Evolutionary conservation across 495 filamentous ascomycete species (phyloP).

Genomic region (Neurospora hispaniola): DNA sequence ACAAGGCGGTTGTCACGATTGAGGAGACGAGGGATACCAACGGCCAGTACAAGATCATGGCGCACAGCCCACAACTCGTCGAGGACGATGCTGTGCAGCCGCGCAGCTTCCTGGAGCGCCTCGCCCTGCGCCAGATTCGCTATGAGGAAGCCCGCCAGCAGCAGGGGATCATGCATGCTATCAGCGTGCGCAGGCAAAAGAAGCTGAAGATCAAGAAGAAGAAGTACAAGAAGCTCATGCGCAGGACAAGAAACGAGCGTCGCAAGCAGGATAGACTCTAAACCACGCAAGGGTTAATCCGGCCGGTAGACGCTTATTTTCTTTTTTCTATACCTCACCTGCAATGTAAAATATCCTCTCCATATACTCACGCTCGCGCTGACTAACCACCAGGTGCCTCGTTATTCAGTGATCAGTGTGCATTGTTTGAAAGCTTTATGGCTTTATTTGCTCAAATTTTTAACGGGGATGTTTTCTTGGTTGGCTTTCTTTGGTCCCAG

Average conservation of each 20-base stretch:
- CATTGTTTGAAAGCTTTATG: background rate
- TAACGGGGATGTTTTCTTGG: background rate
- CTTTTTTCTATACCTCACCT: background rate
- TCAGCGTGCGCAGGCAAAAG: slow-evolving; percentile 80
- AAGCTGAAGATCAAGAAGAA: slow-evolving; percentile 99
- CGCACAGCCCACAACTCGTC: slow-evolving; percentile 40
- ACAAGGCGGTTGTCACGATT: slow-evolving; percentile 73
- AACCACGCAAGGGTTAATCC: slow-evolving; percentile 4
- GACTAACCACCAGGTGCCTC: background rate
- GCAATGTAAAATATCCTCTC: background rate
- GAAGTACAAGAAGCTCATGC: slow-evolving; percentile 99
- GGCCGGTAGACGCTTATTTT: background rate
- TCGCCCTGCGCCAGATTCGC: slow-evolving; percentile 38
- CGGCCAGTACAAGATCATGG: slow-evolving; percentile 50
- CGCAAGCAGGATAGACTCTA: slow-evolving; percentile 66
- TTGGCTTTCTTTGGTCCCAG: background rate
- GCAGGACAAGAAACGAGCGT: slow-evolving; percentile 77
- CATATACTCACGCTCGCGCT: background rate
- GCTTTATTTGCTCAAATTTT: background rate
- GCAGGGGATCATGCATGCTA: slow-evolving; percentile 42
- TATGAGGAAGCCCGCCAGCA: slow-evolving; percentile 33
- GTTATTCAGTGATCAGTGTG: background rate
- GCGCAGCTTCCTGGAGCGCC: slow-evolving; percentile 39
- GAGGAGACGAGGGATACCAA: slow-evolving; percentile 62
- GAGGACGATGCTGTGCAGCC: slow-evolving; percentile 28